These are phyloP conservation scores for Amanita thiersii DNA, from an alignment of 768 basidiomycete genomes.

Conservation along the genomic window DNA sequence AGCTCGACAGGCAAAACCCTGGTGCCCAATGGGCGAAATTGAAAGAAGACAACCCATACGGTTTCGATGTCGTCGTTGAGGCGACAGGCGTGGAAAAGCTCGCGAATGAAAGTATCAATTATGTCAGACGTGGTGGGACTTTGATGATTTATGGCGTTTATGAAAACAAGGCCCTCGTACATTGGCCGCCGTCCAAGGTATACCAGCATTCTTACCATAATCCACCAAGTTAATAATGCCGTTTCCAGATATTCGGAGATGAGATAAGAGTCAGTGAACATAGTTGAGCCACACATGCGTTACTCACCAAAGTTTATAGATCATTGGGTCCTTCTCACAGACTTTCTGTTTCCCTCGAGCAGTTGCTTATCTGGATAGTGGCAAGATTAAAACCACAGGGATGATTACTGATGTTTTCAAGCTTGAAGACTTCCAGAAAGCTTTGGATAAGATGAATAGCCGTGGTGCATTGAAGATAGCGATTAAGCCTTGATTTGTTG, in stretches of 20 bases:
- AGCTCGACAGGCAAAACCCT: slow-evolving; percentile 70
- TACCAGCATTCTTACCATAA: slow-evolving; percentile 27
- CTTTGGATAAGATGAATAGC: slow-evolving; percentile 66
- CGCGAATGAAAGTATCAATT: slow-evolving; percentile 85
- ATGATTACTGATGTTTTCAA: slow-evolving; percentile 65
- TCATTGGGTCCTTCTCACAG: slow-evolving; percentile 88
- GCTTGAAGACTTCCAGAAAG: slow-evolving; percentile 61
- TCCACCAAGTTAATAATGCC: background rate
- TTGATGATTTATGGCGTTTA: slow-evolving; percentile 90
- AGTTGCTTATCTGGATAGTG: slow-evolving; percentile 80
- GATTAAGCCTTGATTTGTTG: slow-evolving; percentile 38
- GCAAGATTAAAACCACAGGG: slow-evolving; percentile 76
- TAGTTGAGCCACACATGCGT: background rate
- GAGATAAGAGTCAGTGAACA: slow-evolving; percentile 30
- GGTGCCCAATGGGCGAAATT: slow-evolving; percentile 74
- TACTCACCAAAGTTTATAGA: slow-evolving; percentile 30
- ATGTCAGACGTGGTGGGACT: slow-evolving; percentile 79
- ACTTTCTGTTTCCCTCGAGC: slow-evolving; percentile 88
- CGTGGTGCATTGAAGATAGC: slow-evolving; percentile 54
- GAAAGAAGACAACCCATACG: slow-evolving; percentile 76
- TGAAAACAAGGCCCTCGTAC: slow-evolving; percentile 74
- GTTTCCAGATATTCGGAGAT: slow-evolving; percentile 56
- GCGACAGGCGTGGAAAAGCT: slow-evolving; percentile 73
- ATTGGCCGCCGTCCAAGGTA: slow-evolving; percentile 83
- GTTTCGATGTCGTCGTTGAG: slow-evolving; percentile 78